Evolutionary conservation across 768 basidiomycete species (phyloP), one percentile per base, ranked within the genome.

Genomic region (Boletus tomentosulus): DNA sequence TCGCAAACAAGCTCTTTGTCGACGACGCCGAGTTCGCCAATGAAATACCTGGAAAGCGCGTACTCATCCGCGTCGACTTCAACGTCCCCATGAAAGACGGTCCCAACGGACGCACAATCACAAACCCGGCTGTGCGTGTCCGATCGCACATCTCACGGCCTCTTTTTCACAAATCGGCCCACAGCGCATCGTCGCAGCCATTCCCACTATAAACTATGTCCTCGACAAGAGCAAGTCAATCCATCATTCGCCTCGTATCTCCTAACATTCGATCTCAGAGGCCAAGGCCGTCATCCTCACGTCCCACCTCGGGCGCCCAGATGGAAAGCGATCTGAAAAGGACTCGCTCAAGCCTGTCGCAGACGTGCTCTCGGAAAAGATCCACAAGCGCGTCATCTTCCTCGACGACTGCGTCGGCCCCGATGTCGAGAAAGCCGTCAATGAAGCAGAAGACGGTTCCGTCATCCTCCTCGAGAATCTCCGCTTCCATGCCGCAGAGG

Each of bases 401-500:
- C 74, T 92, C 46, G 68, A 75, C 51, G 92, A 97, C 62, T 92
- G 85, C 65, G 89, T 98, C 52, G 96, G 95, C 31, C 76, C 85
- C 43, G 86, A 92, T 9, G 83, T 91, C 61, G 92, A 98, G 73
- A 75, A 83, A 50, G 81, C 85, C 43, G 88, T 97, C 58, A 76
- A 78, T 56, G 72, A 67, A 31, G 80, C 83, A 5, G 62, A 74
- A 24, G 65, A 73, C 46, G 89, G 95, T 46, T 78, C 88, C 41
- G 73, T 92, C 62, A 83, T 98, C 74, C 81, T 99, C 54, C 84
- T 99, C 66, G 96, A 99, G 76, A 99, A 99, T 75, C 78, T 99
- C 49, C 89, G 96, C 56, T 99, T 97, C 84, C 92, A 98, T 73
- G 93, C 92, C 60, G 96, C 96, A 66, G 96, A 99, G 75, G 96